Conservation (phyloP, 2,329 filamentous ascomycete species). For the Didymella exigua region DNA sequence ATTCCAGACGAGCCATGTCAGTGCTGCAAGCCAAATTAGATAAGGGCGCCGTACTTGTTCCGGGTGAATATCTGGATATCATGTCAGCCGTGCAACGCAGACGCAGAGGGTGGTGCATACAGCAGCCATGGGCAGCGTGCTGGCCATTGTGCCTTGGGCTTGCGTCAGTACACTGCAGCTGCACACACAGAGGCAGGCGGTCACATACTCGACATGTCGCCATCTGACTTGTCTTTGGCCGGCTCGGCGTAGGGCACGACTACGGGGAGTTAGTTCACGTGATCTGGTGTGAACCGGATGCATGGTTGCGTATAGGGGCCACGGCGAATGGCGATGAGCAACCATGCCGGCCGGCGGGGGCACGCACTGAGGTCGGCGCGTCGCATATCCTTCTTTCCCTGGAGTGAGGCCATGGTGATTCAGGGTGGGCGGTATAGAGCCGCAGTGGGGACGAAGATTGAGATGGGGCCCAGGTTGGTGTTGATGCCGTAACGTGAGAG, state of each 20-base stretch:
- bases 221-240: slow-evolving; percentile 64
- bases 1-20: slow-evolving; percentile 29
- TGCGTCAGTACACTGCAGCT: slow-evolving; percentile 6
- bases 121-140: slow-evolving; percentile 91
- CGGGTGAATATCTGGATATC: slow-evolving; percentile 76
- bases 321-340: background rate
- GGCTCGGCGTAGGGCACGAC: slow-evolving; percentile 89
- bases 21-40: slow-evolving; percentile 17
- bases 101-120: slow-evolving; percentile 52
- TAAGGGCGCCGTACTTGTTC: slow-evolving; percentile 68
- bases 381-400: slow-evolving; percentile 71
- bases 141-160: slow-evolving; percentile 64
- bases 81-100: slow-evolving; percentile 37
- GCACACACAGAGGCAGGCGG: background rate
- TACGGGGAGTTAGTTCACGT: slow-evolving; percentile 51
- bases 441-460: slow-evolving; percentile 22
- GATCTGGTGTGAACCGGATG: slow-evolving; percentile 20
- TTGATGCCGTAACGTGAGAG: slow-evolving; percentile 11
- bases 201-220: slow-evolving; percentile 72
- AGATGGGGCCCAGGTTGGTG: slow-evolving; percentile 23
- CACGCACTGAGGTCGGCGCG: slow-evolving; percentile 72
- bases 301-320: slow-evolving; percentile 15
- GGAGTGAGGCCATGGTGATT: slow-evolving; percentile 63
- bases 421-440: slow-evolving; percentile 22
- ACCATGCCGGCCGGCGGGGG: slow-evolving; percentile 5